phyloP scores from a whole-genome alignment of 2,329 filamentous ascomycete species.

The Cladosporium austrohemisphaericum region DNA sequence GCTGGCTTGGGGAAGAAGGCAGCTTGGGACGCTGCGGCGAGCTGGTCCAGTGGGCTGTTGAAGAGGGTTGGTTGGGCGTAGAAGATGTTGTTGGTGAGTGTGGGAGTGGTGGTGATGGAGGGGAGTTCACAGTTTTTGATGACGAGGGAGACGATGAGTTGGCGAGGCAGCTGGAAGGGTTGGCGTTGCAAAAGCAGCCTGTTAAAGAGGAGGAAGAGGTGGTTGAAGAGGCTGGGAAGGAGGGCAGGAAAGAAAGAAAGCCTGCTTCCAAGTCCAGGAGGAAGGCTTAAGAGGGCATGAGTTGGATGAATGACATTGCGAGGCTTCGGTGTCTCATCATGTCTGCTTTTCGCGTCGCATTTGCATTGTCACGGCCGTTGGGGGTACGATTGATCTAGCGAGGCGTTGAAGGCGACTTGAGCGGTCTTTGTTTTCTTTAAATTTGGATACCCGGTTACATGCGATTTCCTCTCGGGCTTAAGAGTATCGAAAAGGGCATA shows the following conservation, averaged over 20 bases:
- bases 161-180: neutral
- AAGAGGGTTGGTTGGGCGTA: constrained; percentile 34
- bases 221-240: no score
- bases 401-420: no score
- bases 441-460: no score
- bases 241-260: neutral
- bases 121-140: constrained; percentile 16
- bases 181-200: neutral
- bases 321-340: no score
- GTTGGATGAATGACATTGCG: no score
- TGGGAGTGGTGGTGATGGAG: constrained; percentile 18
- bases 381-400: no score
- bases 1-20: constrained; percentile 20
- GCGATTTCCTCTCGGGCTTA: no score
- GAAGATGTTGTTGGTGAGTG: constrained; percentile 35
- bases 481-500: neutral
- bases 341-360: no score
- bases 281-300: no score
- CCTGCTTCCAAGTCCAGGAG: no score
- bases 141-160: constrained; percentile 4
- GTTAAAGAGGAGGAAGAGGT: neutral
- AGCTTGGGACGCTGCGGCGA: constrained; percentile 27
- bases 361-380: no score
- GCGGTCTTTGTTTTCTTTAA: no score
- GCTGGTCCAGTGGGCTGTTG: constrained; percentile 31